Evolutionary conservation across 352 stramenopile genomes (phyloP).

Genomic region (Pythium apleroticum): DNA sequence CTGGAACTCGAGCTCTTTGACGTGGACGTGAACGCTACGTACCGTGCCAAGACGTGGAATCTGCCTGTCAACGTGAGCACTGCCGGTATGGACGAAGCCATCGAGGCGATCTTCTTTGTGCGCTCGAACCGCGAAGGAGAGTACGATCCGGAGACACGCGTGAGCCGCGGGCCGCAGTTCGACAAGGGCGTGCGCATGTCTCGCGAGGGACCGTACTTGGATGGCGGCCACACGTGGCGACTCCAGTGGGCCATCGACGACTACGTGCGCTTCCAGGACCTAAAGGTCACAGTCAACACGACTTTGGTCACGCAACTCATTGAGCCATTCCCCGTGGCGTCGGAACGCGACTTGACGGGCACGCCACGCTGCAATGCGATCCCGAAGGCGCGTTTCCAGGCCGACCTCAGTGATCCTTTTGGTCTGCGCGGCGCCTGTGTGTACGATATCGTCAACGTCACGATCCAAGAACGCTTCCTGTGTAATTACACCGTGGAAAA

Average conservation of each 20-base stretch:
- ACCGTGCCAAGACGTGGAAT: constrained; percentile 53
- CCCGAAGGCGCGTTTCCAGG: constrained; percentile 45
- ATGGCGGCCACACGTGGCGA: constrained; percentile 72
- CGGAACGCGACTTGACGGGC: constrained; percentile 43
- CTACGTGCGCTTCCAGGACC: constrained; percentile 68
- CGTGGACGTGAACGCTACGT: constrained; percentile 36
- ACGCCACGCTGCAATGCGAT: constrained; percentile 51
- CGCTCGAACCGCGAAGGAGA: constrained; percentile 66
- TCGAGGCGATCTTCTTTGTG: constrained; percentile 68
- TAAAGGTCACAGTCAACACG: constrained; percentile 61
- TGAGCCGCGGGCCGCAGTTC: constrained; percentile 54
- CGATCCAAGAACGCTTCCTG: constrained; percentile 66
- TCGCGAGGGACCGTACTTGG: constrained; percentile 61
- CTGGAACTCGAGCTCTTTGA: constrained; percentile 57
- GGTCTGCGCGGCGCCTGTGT: constrained; percentile 55
- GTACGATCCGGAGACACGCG: constrained; percentile 51
- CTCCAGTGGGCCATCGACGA: constrained; percentile 75
- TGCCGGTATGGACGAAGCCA: constrained; percentile 67
- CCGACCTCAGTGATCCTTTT: constrained; percentile 48
- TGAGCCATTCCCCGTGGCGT: constrained; percentile 53
- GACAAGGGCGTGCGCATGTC: constrained; percentile 75
- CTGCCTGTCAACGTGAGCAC: constrained; percentile 72
- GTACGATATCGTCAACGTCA: constrained; percentile 63
- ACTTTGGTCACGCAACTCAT: constrained; percentile 63
- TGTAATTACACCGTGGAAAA: constrained; percentile 77